Conservation (phyloP, 768 basidiomycete species). For the Auriculariales sp. region DNA sequence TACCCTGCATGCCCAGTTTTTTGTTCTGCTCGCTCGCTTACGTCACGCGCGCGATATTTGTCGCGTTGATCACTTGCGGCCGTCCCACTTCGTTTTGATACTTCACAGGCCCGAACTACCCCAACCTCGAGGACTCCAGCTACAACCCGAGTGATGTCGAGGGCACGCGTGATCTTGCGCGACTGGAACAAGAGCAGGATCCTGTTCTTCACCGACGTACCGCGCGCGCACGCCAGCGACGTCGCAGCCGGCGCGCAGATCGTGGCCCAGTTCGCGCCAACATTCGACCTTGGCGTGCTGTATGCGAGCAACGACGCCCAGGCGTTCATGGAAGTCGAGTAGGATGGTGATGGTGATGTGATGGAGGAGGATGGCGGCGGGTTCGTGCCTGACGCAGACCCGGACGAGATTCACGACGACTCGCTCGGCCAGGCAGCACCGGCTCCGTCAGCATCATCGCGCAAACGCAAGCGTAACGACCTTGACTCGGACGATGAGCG, state of each 20-base stretch:
- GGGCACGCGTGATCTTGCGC: conserved; percentile 63
- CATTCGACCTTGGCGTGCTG: conserved; percentile 70
- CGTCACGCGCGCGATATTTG: too few species aligned
- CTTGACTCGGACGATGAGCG: conserved; percentile 1
- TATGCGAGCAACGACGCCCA: conserved; percentile 25
- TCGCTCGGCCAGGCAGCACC: too few species aligned
- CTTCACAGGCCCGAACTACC: too few species aligned
- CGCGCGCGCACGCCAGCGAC: conserved; percentile 67
- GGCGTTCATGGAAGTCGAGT: conserved; percentile 30
- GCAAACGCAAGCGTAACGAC: conserved; percentile 1
- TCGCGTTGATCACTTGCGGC: too few species aligned
- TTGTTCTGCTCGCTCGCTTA: too few species aligned
- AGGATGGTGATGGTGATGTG: conserved; percentile 22
- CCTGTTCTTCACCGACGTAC: conserved; percentile 73
- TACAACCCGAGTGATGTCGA: too few species aligned
- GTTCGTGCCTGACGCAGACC: too few species aligned
- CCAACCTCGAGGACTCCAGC: too few species aligned
- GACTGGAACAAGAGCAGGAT: conserved; percentile 98
- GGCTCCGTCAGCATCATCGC: too few species aligned
- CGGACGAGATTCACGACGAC: too few species aligned
- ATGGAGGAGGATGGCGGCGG: conserved; percentile 28
- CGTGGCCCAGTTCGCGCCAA: conserved; percentile 49
- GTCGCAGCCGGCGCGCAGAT: conserved; percentile 74
- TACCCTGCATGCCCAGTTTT: too few species aligned
- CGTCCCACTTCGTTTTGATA: too few species aligned